Conservation (phyloP, 805 yeast species). For the Yamadazyma philogaea region DNA sequence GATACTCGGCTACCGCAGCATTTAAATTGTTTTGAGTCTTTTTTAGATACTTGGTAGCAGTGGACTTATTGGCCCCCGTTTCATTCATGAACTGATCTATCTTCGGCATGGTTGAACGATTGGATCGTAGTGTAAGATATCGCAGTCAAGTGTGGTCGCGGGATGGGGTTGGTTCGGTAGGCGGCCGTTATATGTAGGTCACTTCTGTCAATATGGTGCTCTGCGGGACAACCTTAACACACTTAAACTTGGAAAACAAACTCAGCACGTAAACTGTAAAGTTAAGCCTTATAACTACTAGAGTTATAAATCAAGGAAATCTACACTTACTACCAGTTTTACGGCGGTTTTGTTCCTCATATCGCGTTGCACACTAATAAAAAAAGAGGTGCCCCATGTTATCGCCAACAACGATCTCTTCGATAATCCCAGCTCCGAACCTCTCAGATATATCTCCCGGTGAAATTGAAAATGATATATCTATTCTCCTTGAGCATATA, state of each 20-base stretch:
- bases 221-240: too few relatives aligned
- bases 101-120: neutral
- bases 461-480: conserved; percentile 14
- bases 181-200: too few relatives aligned
- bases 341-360: too few relatives aligned
- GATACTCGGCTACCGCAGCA: conserved; percentile 30
- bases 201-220: too few relatives aligned
- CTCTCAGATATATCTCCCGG: conserved; percentile 8
- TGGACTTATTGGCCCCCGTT: conserved; percentile 34
- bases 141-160: neutral
- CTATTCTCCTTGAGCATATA: conserved; percentile 14
- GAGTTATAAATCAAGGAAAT: too few relatives aligned
- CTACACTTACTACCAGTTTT: too few relatives aligned
- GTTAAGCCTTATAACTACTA: too few relatives aligned
- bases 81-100: conserved; percentile 32
- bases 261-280: too few relatives aligned
- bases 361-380: neutral
- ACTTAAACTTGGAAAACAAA: too few relatives aligned
- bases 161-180: neutral
- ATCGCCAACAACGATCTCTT: conserved; percentile 1
- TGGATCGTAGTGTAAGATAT: neutral
- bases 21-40: conserved; percentile 27
- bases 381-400: conserved; percentile 1
- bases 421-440: conserved; percentile 11
- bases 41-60: conserved; percentile 37